Percentiles rank a stretch among this genome's conserved stretches.
phyloP scores from a whole-genome alignment of 345 rosid genomes.

The Corchorus capsularis region DNA sequence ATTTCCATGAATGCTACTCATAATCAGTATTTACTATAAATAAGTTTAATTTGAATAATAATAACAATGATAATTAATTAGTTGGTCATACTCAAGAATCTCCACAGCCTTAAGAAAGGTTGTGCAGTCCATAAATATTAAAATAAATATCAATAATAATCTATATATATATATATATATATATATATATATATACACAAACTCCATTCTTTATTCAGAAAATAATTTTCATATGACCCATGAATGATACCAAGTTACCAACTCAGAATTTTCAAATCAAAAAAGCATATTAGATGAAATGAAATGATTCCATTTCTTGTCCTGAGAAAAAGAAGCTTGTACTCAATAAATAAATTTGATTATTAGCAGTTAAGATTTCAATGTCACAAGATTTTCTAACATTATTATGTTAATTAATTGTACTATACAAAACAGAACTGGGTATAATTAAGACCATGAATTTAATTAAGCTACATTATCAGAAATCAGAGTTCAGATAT shows the following conservation, averaged over 20 bases:
- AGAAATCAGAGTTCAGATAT: not conserved
- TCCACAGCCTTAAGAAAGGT: not conserved
- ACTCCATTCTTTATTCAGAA: not conserved
- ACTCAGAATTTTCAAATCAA: not conserved
- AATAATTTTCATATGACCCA: slow-evolving; percentile 6
- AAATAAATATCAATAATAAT: not conserved
- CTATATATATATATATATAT: too few species aligned
- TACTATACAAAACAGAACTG: not conserved
- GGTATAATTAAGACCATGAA: not conserved
- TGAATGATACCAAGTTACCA: slow-evolving; percentile 4
- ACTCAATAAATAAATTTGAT: not conserved
- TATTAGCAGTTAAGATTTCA: slow-evolving; percentile 9
- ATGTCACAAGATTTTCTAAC: slow-evolving; percentile 3
- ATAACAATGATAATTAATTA: not conserved
- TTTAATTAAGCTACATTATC: not conserved
- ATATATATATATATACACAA: too few species aligned
- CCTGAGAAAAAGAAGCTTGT: slow-evolving; percentile 4
- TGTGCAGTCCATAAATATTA: not conserved
- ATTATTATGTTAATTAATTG: not conserved
- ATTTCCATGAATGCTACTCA: not conserved
- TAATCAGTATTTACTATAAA: not conserved
- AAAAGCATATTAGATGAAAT: slow-evolving; percentile 11
- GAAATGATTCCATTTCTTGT: slow-evolving; percentile 18
- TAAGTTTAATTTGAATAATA: not conserved
- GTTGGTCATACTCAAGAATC: not conserved